A percentile compares a stretch with the other conserved stretches of the same genome.
Evolutionary conservation across 805 yeast genomes (phyloP).

Genomic region (Blastobotrys mokoenaii): DNA sequence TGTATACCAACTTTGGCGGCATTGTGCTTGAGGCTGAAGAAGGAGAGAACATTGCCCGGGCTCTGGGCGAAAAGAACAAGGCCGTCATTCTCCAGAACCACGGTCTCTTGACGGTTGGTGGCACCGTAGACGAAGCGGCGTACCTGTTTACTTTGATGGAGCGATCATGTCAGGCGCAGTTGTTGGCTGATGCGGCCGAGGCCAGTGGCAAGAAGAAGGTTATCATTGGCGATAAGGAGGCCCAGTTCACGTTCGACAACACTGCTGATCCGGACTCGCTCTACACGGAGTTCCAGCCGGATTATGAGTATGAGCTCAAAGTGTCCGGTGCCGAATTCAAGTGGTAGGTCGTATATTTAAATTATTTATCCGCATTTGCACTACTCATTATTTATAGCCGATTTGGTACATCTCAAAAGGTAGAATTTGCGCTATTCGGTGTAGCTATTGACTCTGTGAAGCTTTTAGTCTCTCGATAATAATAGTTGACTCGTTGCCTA

Average conservation of each 20-base stretch:
- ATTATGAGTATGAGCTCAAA: constrained; percentile 40
- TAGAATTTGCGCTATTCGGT: too few species aligned
- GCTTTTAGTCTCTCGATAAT: too few species aligned
- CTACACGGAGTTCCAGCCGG: constrained; percentile 69
- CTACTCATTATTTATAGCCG: background rate
- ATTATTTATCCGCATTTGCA: background rate
- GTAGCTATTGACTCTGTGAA: too few species aligned
- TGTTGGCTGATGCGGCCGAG: constrained; percentile 50
- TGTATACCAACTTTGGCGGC: constrained; percentile 67
- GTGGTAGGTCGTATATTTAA: background rate
- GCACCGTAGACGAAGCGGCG: constrained; percentile 69
- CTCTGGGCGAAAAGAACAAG: constrained; percentile 47
- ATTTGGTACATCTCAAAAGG: too few species aligned
- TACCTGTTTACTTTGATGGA: constrained; percentile 57
- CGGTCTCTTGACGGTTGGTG: constrained; percentile 63
- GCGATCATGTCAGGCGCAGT: constrained; percentile 55
- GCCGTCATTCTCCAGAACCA: constrained; percentile 62
- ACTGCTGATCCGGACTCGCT: constrained; percentile 59
- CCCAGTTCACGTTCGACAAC: constrained; percentile 54
- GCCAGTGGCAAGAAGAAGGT: constrained; percentile 34
- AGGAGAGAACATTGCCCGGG: constrained; percentile 52
- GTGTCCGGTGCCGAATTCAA: background rate
- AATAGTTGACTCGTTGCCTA: too few species aligned
- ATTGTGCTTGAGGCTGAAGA: constrained; percentile 63
- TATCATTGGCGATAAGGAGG: constrained; percentile 51